Conservation (phyloP, 257 asterid species). For the Anisodus acutangulus region DNA sequence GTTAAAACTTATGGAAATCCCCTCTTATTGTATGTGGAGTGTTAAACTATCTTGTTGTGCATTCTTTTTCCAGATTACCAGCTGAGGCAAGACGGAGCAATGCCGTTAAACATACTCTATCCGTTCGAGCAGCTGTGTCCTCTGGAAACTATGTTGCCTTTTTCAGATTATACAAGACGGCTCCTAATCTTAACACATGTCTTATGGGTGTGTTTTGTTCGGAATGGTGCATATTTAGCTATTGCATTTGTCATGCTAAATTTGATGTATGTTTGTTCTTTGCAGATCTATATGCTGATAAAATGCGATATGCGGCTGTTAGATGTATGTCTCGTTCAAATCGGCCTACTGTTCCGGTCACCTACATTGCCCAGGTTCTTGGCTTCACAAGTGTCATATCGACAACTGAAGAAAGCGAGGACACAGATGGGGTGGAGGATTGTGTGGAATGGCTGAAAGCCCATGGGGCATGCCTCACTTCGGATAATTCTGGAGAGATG, state of each 20-base stretch:
- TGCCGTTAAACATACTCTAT: conserved; percentile 88
- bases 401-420: conserved; percentile 55
- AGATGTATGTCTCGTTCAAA: conserved; percentile 91
- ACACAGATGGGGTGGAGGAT: conserved; percentile 72
- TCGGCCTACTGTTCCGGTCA: conserved; percentile 91
- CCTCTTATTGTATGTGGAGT: not conserved
- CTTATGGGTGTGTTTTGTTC: conserved; percentile 71
- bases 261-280: conserved; percentile 4
- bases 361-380: conserved; percentile 73
- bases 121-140: conserved; percentile 90
- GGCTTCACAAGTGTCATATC: conserved; percentile 65
- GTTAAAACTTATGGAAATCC: not conserved
- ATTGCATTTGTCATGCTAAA: not conserved
- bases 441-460: conserved; percentile 96
- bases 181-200: conserved; percentile 78
- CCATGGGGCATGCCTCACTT: conserved; percentile 84
- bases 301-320: conserved; percentile 95
- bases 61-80: conserved; percentile 63
- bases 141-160: conserved; percentile 87
- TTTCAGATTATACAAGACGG: conserved; percentile 83
- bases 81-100: conserved; percentile 63
- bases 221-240: conserved; percentile 5
- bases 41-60: conserved; percentile 27
- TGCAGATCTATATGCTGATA: conserved; percentile 94
- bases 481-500: conserved; percentile 74